Conservation (phyloP, 345 rosid genomes). For the Populus deltoides region DNA sequence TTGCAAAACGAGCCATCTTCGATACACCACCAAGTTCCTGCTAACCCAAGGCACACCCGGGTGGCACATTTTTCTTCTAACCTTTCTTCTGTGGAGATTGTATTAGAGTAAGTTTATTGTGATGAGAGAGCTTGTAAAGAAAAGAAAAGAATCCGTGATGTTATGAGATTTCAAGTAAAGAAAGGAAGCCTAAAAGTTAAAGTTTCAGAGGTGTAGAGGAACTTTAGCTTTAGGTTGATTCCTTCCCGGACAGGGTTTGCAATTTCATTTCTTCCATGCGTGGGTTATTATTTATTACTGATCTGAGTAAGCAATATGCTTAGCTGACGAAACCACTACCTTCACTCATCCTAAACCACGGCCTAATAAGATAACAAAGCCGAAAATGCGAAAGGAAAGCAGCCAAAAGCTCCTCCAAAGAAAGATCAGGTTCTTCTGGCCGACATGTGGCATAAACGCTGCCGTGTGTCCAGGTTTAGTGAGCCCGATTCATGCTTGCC, state of each 20-base stretch:
- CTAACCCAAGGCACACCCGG: background rate
- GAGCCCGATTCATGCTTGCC: background rate
- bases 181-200: background rate
- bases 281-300: too few species aligned
- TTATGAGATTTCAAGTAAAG: background rate
- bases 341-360: background rate
- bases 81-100: background rate
- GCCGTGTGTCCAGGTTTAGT: background rate
- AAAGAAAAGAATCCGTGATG: background rate
- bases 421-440: background rate
- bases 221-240: background rate
- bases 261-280: background rate
- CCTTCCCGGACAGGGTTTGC: background rate
- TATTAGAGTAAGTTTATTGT: background rate
- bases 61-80: background rate
- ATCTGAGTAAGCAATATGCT: background rate
- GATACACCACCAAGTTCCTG: background rate
- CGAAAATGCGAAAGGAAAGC: background rate
- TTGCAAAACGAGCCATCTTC: background rate
- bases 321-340: background rate
- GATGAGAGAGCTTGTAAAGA: background rate
- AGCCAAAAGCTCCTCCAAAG: background rate
- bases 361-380: background rate
- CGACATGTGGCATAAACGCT: background rate
- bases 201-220: too few species aligned